Conservation (phyloP, 2,329 filamentous ascomycete species). For the Westerdykella aurantiaca region DNA sequence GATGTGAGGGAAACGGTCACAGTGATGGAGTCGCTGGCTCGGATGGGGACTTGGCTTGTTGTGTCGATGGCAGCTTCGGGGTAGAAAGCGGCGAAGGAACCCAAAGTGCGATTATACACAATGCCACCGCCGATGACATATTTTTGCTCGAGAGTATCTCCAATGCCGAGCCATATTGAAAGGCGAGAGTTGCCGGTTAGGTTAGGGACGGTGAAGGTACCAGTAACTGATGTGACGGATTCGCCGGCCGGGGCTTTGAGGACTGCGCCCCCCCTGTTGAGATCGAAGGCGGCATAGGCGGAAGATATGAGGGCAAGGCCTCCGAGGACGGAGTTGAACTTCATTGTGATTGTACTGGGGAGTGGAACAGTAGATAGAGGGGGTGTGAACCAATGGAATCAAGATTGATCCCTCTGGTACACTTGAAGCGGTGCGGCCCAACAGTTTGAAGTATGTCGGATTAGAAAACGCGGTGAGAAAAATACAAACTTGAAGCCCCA, state of each 20-base stretch:
- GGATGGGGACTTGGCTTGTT: constrained; percentile 14
- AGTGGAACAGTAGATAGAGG: neutral
- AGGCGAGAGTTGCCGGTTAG: constrained; percentile 15
- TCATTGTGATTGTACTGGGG: constrained; percentile 9
- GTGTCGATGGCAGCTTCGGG: constrained; percentile 15
- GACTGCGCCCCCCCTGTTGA: constrained; percentile 19
- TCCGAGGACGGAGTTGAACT: constrained; percentile 6
- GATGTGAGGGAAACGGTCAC: constrained; percentile 12
- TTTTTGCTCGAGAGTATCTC: constrained; percentile 15
- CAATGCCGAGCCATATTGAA: constrained; percentile 23
- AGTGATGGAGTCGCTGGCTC: constrained; percentile 15
- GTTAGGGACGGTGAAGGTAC: constrained; percentile 20
- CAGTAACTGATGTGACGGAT: constrained; percentile 16
- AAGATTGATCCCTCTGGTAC: neutral
- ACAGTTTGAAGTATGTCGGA: neutral
- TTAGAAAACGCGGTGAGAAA: constrained; percentile 1
- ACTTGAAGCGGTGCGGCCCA: neutral
- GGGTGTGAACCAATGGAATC: too few relatives aligned
- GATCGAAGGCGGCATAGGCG: constrained; percentile 19
- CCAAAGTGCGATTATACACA: constrained; percentile 16
- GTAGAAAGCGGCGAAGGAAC: constrained; percentile 17
- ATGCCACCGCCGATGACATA: constrained; percentile 21
- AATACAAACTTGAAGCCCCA: constrained; percentile 1
- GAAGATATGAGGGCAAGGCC: constrained; percentile 7
- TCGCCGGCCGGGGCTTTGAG: constrained; percentile 22